Conservation (phyloP, 75 land plant genomes). For the Sequoiadendron giganteum region DNA sequence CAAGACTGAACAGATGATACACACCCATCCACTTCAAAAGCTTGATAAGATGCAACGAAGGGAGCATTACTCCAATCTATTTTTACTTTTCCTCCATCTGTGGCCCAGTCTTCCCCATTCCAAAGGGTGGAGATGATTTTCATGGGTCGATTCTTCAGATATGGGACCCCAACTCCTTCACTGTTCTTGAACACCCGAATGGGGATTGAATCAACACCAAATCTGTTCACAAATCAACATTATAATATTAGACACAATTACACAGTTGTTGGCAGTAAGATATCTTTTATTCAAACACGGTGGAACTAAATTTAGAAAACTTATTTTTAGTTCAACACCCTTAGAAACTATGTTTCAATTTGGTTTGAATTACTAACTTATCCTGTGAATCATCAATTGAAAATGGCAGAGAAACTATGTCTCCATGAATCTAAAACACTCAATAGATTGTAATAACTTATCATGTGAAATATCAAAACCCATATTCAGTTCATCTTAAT, state of each 20-base stretch:
- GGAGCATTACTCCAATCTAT: conserved; percentile 34
- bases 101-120: conserved; percentile 43
- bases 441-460: too few relatives aligned
- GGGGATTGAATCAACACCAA: conserved; percentile 32
- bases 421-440: too few relatives aligned
- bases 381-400: too few relatives aligned
- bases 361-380: too few relatives aligned
- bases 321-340: too few relatives aligned
- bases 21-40: conserved; percentile 23
- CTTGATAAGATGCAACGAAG: conserved; percentile 28
- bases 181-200: conserved; percentile 41
- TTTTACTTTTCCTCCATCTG: conserved; percentile 33
- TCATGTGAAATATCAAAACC: too few relatives aligned
- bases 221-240: conserved; percentile 15
- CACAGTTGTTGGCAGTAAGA: neutral
- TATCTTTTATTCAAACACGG: too few relatives aligned
- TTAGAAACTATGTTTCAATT: too few relatives aligned
- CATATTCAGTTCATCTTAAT: too few relatives aligned
- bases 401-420: neutral
- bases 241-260: neutral
- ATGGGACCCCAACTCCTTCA: conserved; percentile 32
- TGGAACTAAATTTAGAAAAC: too few relatives aligned
- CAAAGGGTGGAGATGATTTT: conserved; percentile 28
- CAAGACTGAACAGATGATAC: neutral
- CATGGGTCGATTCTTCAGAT: conserved; percentile 26